Conservation (phyloP, 495 filamentous ascomycete genomes). For the Neurospora terricola region DNA sequence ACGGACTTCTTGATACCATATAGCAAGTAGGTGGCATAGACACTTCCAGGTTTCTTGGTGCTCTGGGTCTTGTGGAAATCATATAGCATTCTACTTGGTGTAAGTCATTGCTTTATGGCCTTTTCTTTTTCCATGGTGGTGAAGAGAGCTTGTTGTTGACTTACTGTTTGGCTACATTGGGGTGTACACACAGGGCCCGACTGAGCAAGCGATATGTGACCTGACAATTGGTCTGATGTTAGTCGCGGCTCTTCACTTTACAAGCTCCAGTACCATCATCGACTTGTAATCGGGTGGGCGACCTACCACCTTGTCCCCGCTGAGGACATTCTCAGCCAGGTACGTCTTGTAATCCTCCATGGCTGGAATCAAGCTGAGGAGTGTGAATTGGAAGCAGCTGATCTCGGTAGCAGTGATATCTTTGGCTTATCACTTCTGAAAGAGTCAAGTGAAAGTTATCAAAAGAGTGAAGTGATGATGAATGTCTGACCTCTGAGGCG, state of each 20-base stretch:
- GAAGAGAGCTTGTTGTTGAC: not conserved
- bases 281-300: not conserved
- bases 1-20: slow-evolving; percentile 45
- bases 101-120: not conserved
- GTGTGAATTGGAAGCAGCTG: too few species aligned
- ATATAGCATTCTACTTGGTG: slow-evolving; percentile 63
- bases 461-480: not conserved
- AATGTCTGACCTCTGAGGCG: slow-evolving; percentile 1
- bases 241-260: not conserved
- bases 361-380: not conserved
- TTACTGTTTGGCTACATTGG: slow-evolving; percentile 44
- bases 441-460: not conserved
- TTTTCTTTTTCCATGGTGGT: not conserved
- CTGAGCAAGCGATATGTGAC: slow-evolving; percentile 78
- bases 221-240: slow-evolving; percentile 30
- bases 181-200: slow-evolving; percentile 68
- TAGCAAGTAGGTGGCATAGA: slow-evolving; percentile 84
- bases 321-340: slow-evolving; percentile 65
- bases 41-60: slow-evolving; percentile 55
- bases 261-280: not conserved
- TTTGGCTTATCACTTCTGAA: not conserved
- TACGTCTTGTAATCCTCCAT: slow-evolving; percentile 57
- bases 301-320: slow-evolving; percentile 63
- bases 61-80: slow-evolving; percentile 80
- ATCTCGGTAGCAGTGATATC: not conserved